Conservation (phyloP, 345 rosid species). For the Capsella bursapastoris region DNA sequence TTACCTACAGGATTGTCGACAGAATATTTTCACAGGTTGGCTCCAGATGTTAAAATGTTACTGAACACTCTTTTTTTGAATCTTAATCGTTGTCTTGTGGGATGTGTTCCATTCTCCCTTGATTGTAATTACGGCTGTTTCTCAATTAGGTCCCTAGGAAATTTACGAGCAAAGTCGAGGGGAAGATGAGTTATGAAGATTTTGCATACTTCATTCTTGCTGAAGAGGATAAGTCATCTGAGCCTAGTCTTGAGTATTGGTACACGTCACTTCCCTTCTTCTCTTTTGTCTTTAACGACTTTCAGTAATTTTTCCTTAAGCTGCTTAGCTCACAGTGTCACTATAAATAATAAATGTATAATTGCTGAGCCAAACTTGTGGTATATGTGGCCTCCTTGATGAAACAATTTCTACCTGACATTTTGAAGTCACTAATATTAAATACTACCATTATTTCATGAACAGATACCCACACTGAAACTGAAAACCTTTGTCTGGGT, state of each 20-base stretch:
- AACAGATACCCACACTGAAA: background rate
- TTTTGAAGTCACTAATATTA: background rate
- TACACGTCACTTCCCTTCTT: slow-evolving; percentile 37
- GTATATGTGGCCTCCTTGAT: slow-evolving; percentile 1
- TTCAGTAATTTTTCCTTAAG: background rate
- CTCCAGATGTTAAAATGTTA: slow-evolving; percentile 29
- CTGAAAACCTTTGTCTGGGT: background rate
- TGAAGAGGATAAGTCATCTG: slow-evolving; percentile 93
- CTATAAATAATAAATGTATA: background rate
- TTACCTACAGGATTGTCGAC: slow-evolving; percentile 85
- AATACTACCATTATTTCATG: background rate
- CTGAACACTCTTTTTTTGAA: slow-evolving; percentile 37
- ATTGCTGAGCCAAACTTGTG: slow-evolving; percentile 46
- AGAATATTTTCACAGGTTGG: slow-evolving; percentile 90
- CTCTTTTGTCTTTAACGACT: background rate
- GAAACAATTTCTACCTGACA: background rate
- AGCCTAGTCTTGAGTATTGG: slow-evolving; percentile 91
- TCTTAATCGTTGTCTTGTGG: background rate
- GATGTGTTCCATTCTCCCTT: slow-evolving; percentile 12
- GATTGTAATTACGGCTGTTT: background rate
- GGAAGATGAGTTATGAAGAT: slow-evolving; percentile 97
- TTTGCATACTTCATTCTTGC: slow-evolving; percentile 89
- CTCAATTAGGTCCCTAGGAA: slow-evolving; percentile 67
- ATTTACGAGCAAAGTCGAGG: slow-evolving; percentile 70
- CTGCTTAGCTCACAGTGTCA: slow-evolving; percentile 2